Percentiles rank a stretch among this genome's conserved stretches.
Conservation (phyloP, 257 asterid species). For the Pogostemon cablin region DNA sequence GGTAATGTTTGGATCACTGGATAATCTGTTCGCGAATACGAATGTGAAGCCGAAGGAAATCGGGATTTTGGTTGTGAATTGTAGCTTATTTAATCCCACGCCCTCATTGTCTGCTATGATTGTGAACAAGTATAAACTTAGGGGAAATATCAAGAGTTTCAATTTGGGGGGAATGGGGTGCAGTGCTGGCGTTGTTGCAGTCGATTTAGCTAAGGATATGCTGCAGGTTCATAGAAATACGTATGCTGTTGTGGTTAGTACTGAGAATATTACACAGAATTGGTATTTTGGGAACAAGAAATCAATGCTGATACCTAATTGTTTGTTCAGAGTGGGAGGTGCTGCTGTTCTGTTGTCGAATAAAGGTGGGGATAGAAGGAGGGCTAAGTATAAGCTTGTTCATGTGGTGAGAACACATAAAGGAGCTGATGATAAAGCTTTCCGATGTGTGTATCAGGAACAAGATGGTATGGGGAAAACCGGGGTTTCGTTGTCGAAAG, state of each 20-base stretch:
- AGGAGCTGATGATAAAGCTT: constrained; percentile 77
- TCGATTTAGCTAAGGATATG: constrained; percentile 80
- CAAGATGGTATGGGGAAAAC: constrained; percentile 63
- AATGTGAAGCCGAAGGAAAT: constrained; percentile 65
- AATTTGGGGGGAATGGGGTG: constrained; percentile 91
- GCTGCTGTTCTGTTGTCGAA: constrained; percentile 66
- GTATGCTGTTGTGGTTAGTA: constrained; percentile 75
- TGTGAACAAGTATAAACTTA: constrained; percentile 74
- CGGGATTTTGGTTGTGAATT: constrained; percentile 71
- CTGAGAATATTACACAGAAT: constrained; percentile 73
- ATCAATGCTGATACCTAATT: constrained; percentile 76
- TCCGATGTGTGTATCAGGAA: constrained; percentile 69
- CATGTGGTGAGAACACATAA: constrained; percentile 78
- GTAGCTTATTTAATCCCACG: constrained; percentile 75
- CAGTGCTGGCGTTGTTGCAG: constrained; percentile 76
- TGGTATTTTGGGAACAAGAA: constrained; percentile 83
- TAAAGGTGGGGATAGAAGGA: constrained; percentile 47
- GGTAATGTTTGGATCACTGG: constrained; percentile 73
- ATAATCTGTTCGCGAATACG: constrained; percentile 58
- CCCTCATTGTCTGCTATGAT: constrained; percentile 74
- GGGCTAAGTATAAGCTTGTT: constrained; percentile 77
- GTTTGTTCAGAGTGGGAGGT: constrained; percentile 78
- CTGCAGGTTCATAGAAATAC: constrained; percentile 71
- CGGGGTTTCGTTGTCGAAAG: constrained; percentile 73
- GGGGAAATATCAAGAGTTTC: constrained; percentile 73